phyloP scores from a whole-genome alignment of 768 basidiomycete species.

The Tulasnella sp. region DNA sequence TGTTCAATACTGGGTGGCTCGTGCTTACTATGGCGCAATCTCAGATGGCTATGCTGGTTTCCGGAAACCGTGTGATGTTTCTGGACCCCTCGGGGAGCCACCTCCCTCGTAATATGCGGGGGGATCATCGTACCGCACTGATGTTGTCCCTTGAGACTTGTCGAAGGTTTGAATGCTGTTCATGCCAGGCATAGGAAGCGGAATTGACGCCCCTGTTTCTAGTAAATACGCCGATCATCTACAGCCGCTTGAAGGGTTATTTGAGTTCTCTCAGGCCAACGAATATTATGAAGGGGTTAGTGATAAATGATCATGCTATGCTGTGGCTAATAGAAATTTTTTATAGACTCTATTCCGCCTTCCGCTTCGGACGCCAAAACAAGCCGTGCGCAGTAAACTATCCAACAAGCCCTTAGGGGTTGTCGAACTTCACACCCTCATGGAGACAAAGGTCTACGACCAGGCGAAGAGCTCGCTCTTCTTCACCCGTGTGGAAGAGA shows the following conservation, averaged over 20 bases:
- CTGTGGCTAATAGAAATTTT: not conserved
- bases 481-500: not conserved
- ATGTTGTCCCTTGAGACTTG: not conserved
- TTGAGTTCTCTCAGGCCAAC: not conserved
- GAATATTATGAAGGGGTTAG: not conserved
- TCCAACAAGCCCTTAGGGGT: not conserved
- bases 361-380: not conserved
- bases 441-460: not conserved
- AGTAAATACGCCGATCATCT: slow-evolving; percentile 1
- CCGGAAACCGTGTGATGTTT: slow-evolving; percentile 28
- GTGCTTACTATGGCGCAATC: not conserved
- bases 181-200: no score
- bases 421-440: not conserved
- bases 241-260: not conserved
- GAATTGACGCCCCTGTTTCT: not conserved
- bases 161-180: not conserved
- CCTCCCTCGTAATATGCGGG: slow-evolving; percentile 25
- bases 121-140: not conserved
- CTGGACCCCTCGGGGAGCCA: slow-evolving; percentile 37
- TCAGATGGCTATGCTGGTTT: slow-evolving; percentile 28
- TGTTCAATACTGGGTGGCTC: no score
- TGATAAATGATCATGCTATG: not conserved
- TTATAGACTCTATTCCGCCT: slow-evolving; percentile 4
- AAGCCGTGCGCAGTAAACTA: not conserved
- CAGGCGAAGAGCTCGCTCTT: not conserved